Evolutionary conservation across 345 rosid genomes (phyloP).

Genomic region (Physaria fendleri): DNA sequence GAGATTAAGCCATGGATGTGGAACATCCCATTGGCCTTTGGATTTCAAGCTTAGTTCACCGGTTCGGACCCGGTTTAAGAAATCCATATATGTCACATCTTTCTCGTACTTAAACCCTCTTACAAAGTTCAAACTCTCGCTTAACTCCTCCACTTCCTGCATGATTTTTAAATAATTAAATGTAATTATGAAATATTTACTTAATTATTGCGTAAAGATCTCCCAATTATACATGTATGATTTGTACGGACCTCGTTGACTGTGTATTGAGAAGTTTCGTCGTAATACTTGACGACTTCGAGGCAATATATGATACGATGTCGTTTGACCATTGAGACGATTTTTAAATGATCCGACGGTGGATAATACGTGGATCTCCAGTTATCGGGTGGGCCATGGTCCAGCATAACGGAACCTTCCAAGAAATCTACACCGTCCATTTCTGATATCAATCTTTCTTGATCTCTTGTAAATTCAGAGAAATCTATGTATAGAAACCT

Average conservation of each 20-base stretch:
- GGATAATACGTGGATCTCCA: slow-evolving; percentile 59
- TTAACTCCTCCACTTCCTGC: slow-evolving; percentile 40
- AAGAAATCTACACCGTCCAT: slow-evolving; percentile 44
- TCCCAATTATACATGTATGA: neutral
- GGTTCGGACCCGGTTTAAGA: slow-evolving; percentile 61
- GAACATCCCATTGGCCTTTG: slow-evolving; percentile 78
- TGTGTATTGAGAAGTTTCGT: slow-evolving; percentile 38
- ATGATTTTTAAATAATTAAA: neutral
- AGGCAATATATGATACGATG: slow-evolving; percentile 55
- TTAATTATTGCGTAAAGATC: neutral
- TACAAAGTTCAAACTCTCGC: slow-evolving; percentile 30
- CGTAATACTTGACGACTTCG: slow-evolving; percentile 61
- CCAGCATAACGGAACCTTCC: slow-evolving; percentile 58
- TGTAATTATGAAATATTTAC: neutral
- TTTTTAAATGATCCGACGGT: slow-evolving; percentile 39
- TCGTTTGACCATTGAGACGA: slow-evolving; percentile 43
- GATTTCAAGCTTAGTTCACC: slow-evolving; percentile 58
- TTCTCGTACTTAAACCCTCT: slow-evolving; percentile 37
- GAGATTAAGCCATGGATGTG: slow-evolving; percentile 95
- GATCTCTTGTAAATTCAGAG: slow-evolving; percentile 52
- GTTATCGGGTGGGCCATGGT: slow-evolving; percentile 47
- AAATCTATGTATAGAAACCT: slow-evolving; percentile 63
- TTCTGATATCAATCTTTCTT: slow-evolving; percentile 57
- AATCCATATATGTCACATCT: slow-evolving; percentile 44
- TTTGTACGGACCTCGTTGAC: slow-evolving; percentile 41